phyloP scores from a whole-genome alignment of 2,329 filamentous ascomycete genomes.

The Pseudocercospora fijiensis region DNA sequence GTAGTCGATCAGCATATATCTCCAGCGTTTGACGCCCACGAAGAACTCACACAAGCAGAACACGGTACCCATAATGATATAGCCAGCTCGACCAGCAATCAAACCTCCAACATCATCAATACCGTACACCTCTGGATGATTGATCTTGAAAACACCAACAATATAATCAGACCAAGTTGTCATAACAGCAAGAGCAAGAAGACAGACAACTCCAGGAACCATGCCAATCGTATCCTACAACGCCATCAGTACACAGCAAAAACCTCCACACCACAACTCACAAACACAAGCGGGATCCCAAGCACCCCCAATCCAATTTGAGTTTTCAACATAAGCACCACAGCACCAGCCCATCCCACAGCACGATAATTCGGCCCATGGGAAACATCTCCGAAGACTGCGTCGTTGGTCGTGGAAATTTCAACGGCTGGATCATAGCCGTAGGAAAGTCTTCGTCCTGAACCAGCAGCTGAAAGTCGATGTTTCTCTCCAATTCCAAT shows the following conservation, averaged over 20 bases:
- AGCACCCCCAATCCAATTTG: conserved; percentile 51
- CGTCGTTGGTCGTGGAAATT: conserved; percentile 9
- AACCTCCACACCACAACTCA: background rate
- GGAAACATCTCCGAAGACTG: conserved; percentile 23
- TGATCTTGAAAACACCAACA: conserved; percentile 54
- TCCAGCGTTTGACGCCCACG: background rate
- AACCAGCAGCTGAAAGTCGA: background rate
- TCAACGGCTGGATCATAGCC: conserved; percentile 18
- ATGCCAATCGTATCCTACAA: conserved; percentile 46
- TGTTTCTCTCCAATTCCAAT: background rate
- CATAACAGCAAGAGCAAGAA: conserved; percentile 44
- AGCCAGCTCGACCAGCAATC: conserved; percentile 55
- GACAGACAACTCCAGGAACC: conserved; percentile 50
- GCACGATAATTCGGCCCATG: conserved; percentile 21
- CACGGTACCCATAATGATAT: conserved; percentile 46
- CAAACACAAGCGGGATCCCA: conserved; percentile 46
- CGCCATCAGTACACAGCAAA: background rate
- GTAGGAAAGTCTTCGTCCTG: conserved; percentile 19
- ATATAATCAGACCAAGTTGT: conserved; percentile 53
- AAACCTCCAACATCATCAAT: conserved; percentile 58
- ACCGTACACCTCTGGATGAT: conserved; percentile 56
- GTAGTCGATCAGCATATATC: background rate
- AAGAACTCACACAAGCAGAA: conserved; percentile 22
- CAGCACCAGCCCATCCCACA: conserved; percentile 24
- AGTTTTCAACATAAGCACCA: conserved; percentile 41